Evolutionary conservation across 108 stramenopile genomes (phyloP).

Genomic region (Skeletonema menzelii): DNA sequence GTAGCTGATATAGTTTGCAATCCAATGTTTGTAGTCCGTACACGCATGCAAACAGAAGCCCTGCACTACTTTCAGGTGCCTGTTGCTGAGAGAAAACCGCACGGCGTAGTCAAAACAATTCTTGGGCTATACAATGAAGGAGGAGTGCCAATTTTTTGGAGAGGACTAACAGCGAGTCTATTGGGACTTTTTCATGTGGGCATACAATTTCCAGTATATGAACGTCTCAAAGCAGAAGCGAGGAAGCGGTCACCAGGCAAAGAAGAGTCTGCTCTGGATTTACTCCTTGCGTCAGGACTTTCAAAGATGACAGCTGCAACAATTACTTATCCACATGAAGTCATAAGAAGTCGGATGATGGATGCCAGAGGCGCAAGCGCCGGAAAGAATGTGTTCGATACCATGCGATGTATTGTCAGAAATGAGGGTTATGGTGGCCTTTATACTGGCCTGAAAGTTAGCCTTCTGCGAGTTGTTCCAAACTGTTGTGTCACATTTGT

Average conservation of each 20-base stretch:
- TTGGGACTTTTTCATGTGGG: constrained; percentile 90
- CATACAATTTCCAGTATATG: constrained; percentile 92
- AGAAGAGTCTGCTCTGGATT: constrained; percentile 66
- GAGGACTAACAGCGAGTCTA: constrained; percentile 87
- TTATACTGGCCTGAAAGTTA: constrained; percentile 81
- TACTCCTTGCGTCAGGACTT: constrained; percentile 73
- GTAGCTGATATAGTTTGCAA: constrained; percentile 89
- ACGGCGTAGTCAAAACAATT: constrained; percentile 60
- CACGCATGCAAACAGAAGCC: constrained; percentile 88
- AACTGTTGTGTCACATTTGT: constrained; percentile 90
- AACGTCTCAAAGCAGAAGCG: constrained; percentile 72
- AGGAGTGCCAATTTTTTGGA: constrained; percentile 79
- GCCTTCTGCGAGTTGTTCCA: constrained; percentile 82
- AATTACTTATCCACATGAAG: constrained; percentile 92
- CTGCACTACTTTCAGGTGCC: constrained; percentile 66
- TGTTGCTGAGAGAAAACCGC: constrained; percentile 24
- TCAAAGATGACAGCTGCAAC: constrained; percentile 83
- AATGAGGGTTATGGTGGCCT: constrained; percentile 76
- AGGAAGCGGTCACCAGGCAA: constrained; percentile 41
- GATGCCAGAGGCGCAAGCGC: constrained; percentile 60
- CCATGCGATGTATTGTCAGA: constrained; percentile 50
- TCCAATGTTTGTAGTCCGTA: constrained; percentile 91
- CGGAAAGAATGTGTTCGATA: constrained; percentile 46
- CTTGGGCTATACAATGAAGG: constrained; percentile 58
- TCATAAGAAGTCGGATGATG: constrained; percentile 88